Percentiles rank a stretch among this genome's conserved stretches.
Conservation (phyloP, 2,329 filamentous ascomycete species). For the Fusarium marasasianum region DNA sequence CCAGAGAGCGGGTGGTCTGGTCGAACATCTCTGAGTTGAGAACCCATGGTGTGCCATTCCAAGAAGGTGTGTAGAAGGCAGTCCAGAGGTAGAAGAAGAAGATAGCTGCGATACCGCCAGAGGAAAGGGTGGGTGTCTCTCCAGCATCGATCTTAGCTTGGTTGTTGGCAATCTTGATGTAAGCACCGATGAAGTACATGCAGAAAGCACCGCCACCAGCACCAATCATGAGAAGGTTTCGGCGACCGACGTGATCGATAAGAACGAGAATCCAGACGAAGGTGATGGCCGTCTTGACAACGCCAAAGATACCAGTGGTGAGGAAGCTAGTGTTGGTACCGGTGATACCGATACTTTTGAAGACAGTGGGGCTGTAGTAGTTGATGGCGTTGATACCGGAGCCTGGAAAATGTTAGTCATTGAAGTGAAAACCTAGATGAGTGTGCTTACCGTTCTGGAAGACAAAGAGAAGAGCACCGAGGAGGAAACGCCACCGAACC, state of each 20-base stretch:
- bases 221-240: constrained; percentile 72
- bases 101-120: constrained; percentile 72
- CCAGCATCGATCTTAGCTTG: constrained; percentile 34
- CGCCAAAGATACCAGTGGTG: constrained; percentile 80
- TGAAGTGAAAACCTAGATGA: background rate
- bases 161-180: constrained; percentile 61
- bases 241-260: constrained; percentile 67
- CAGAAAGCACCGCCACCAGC: constrained; percentile 69
- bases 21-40: constrained; percentile 81
- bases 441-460: constrained; percentile 73
- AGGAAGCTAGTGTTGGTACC: constrained; percentile 57
- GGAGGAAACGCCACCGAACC: constrained; percentile 76
- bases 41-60: constrained; percentile 82
- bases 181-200: constrained; percentile 68
- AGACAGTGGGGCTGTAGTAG: constrained; percentile 67
- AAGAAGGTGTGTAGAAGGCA: constrained; percentile 75
- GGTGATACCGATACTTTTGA: constrained; percentile 58
- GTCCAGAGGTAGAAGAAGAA: constrained; percentile 68
- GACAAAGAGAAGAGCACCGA: constrained; percentile 78
- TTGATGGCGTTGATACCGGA: constrained; percentile 81
- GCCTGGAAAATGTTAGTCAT: constrained; percentile 34
- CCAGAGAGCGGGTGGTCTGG: constrained; percentile 68
- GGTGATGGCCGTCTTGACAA: constrained; percentile 76
- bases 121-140: constrained; percentile 40
- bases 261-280: constrained; percentile 75